Percentiles rank a stretch among this genome's conserved stretches.
phyloP scores from a whole-genome alignment of 1,139 yeast species.

The Suhomyces anneliseae region DNA sequence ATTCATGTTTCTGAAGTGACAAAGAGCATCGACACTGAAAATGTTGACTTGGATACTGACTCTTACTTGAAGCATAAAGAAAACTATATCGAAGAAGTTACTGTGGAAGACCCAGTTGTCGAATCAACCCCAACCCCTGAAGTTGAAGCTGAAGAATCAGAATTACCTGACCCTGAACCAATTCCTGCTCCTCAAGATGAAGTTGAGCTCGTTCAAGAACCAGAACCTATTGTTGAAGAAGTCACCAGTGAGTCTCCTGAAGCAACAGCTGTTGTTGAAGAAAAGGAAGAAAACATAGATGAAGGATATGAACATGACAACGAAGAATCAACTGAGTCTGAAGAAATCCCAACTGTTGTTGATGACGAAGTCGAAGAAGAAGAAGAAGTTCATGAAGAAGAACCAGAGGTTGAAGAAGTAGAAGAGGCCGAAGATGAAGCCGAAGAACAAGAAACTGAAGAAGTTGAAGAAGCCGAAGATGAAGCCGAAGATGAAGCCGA shows the following conservation, averaged over 20 bases:
- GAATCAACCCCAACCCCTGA: slow-evolving; percentile 1
- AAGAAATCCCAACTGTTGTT: neutral
- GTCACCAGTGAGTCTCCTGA: neutral
- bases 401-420: no score
- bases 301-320: neutral
- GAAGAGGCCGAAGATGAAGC: no score
- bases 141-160: neutral
- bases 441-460: neutral
- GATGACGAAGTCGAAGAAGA: neutral
- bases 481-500: neutral
- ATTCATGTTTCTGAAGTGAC: slow-evolving; percentile 20
- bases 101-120: slow-evolving; percentile 4
- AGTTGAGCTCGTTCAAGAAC: slow-evolving; percentile 2
- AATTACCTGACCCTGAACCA: neutral
- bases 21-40: slow-evolving; percentile 17
- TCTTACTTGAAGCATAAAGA: slow-evolving; percentile 18
- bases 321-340: neutral
- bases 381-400: no score
- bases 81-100: slow-evolving; percentile 17
- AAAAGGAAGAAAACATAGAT: neutral
- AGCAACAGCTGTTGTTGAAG: neutral
- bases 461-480: neutral
- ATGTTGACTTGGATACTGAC: slow-evolving; percentile 20
- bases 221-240: neutral
- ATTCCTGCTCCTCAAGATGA: neutral